Evolutionary conservation across 73 alveolate genomes (phyloP), one percentile per base, ranked within the genome.

Genomic region (Blepharisma japonicum): DNA sequence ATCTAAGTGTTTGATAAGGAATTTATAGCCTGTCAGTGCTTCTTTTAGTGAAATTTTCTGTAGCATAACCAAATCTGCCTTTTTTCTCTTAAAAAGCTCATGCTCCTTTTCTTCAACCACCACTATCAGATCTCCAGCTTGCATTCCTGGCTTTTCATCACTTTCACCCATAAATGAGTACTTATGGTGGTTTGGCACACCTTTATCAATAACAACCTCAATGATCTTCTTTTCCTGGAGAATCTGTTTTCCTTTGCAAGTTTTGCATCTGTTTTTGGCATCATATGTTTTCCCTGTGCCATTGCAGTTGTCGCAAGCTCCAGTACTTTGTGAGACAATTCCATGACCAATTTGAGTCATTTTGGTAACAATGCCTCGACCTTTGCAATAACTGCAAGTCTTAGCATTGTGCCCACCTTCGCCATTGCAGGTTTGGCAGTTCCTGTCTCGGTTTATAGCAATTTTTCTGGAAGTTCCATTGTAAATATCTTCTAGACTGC

Each of bases 371-470:
- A 87, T 82, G 18, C 99, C 98, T 83, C 89, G 85, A 45, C 99
- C 99, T 45, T 90, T 88, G 85, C 99, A 96, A 48, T 88, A 87
- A 18, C 83, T 49, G 90, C 99, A 96, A 7, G 90, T 91, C 55
- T 84, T 86, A 27, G 94, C 97, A 55, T 87, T 89, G 49, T 90
- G 89, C 39, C 98, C 97, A 6, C 98, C 99, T 66, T 80, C 87
- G 7, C 98, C 98, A 55, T 88, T 92, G 46, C 99, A 95, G 77
- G 88, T 83, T 42, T 84, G 78, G 79, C 99, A 95, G 45, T 90
- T 83, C 83, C 98, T 81, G 56, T 83, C 89, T 71, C 98, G 85
- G 21, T 87, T 90, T 45, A 94, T 94, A 61, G 89, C 91, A 51
- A 96, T 74, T 77, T 95, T 87, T 68, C 86, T 93, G 83, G 91